These are phyloP conservation scores for Aspergillus sparsus DNA, from an alignment of 495 filamentous ascomycete genomes.

Conservation along the genomic window DNA sequence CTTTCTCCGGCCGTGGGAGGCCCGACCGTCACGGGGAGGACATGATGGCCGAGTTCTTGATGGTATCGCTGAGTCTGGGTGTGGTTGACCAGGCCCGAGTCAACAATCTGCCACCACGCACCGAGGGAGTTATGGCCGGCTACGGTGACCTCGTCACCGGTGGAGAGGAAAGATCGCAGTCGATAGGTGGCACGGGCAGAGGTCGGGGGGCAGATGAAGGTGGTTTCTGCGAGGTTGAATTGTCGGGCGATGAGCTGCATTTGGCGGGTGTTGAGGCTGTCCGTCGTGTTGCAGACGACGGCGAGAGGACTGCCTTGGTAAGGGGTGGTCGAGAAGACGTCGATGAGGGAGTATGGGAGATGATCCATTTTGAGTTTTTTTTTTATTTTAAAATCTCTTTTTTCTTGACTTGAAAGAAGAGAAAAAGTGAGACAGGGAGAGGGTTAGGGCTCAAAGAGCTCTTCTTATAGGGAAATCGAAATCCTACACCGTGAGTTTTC, in stretches of 20 bases:
- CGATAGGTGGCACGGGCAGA: constrained; percentile 8
- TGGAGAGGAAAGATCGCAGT: constrained; percentile 20
- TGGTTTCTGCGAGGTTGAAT: constrained; percentile 30
- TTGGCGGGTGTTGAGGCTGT: constrained; percentile 16
- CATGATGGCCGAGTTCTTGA: too few relatives aligned
- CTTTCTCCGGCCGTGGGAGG: background rate
- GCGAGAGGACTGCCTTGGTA: constrained; percentile 22
- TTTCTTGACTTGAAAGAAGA: too few relatives aligned
- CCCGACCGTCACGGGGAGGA: too few relatives aligned
- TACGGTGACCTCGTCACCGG: constrained; percentile 20
- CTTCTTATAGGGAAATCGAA: too few relatives aligned
- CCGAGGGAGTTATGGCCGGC: constrained; percentile 24
- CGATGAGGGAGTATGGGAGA: constrained; percentile 15
- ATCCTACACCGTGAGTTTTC: too few relatives aligned
- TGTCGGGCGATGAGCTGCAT: constrained; percentile 25
- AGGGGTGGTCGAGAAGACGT: constrained; percentile 20
- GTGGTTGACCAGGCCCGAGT: constrained; percentile 4
- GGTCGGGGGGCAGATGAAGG: constrained; percentile 23
- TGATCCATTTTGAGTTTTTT: background rate
- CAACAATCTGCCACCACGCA: constrained; percentile 24
- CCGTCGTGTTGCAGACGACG: constrained; percentile 18
- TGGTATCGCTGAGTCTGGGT: background rate
- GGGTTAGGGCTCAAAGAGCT: too few relatives aligned
- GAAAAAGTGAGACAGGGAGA: too few relatives aligned
- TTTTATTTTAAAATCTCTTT: background rate